phyloP scores from a whole-genome alignment of 2,329 filamentous ascomycete genomes.

The Aspergillus alliaceus region DNA sequence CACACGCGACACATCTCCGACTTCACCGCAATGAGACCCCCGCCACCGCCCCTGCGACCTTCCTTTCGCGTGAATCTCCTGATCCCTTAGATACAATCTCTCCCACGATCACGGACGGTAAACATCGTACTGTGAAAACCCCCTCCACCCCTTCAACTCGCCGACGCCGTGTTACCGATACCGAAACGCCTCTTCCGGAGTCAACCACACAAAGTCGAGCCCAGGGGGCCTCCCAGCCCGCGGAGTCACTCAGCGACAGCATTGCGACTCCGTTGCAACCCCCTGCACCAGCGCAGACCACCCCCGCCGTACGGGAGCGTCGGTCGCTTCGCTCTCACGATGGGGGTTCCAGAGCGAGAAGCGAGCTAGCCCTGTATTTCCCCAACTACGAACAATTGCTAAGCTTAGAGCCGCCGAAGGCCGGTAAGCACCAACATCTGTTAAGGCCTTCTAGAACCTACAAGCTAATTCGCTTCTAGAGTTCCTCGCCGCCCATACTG shows the following conservation, averaged over 20 bases:
- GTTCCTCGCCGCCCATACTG: constrained; percentile 69
- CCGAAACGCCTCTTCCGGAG: background rate
- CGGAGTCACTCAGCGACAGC: constrained; percentile 2
- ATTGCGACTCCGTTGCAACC: background rate
- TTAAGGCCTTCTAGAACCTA: background rate
- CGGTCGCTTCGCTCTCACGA: constrained; percentile 85
- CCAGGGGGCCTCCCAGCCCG: background rate
- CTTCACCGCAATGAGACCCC: constrained; percentile 19
- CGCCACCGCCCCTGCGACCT: constrained; percentile 14
- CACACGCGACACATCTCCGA: constrained; percentile 17
- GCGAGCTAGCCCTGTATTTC: constrained; percentile 87
- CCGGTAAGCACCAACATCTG: constrained; percentile 54
- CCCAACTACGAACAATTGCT: constrained; percentile 93
- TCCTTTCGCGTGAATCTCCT: constrained; percentile 26
- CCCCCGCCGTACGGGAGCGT: constrained; percentile 38
- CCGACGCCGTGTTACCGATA: background rate
- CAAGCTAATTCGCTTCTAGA: constrained; percentile 52
- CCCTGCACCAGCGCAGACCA: constrained; percentile 1
- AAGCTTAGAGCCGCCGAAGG: constrained; percentile 76
- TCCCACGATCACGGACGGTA: constrained; percentile 10
- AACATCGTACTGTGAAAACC: background rate
- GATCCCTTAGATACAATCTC: constrained; percentile 29
- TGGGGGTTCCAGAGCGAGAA: constrained; percentile 78
- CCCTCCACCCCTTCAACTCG: background rate
- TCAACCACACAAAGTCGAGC: background rate